Evolutionary conservation across 345 rosid genomes (phyloP).

Genomic region (Gynandropsis gynandra): DNA sequence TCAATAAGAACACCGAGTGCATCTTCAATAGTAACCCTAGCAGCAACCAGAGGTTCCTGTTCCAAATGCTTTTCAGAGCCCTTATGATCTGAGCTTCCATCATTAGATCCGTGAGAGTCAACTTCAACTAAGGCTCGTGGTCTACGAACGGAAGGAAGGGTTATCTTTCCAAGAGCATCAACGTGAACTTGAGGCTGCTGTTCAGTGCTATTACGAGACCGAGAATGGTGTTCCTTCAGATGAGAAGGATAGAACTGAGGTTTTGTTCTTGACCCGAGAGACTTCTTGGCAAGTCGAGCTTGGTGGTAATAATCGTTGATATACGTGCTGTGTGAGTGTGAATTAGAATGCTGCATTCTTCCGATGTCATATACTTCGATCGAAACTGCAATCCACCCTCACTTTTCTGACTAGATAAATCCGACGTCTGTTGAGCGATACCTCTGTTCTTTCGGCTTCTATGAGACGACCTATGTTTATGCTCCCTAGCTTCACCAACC

Average conservation of each 20-base stretch:
- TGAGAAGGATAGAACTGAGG: conserved; percentile 70
- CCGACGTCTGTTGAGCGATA: conserved; percentile 65
- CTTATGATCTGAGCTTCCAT: conserved; percentile 52
- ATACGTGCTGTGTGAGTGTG: conserved; percentile 77
- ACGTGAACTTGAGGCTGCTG: conserved; percentile 46
- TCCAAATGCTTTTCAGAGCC: conserved; percentile 68
- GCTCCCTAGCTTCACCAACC: conserved; percentile 52
- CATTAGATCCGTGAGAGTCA: conserved; percentile 46
- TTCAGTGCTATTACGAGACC: conserved; percentile 62
- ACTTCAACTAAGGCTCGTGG: conserved; percentile 70
- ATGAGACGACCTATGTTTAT: conserved; percentile 60
- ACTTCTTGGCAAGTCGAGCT: conserved; percentile 68
- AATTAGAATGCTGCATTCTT: conserved; percentile 95
- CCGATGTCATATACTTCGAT: conserved; percentile 91
- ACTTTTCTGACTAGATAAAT: conserved; percentile 69
- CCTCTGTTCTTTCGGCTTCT: conserved; percentile 53
- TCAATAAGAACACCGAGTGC: conserved; percentile 63
- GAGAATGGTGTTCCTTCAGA: conserved; percentile 67
- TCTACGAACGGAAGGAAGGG: conserved; percentile 51
- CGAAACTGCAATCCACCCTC: conserved; percentile 66
- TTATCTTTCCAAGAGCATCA: conserved; percentile 58
- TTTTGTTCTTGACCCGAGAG: conserved; percentile 50
- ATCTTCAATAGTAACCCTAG: conserved; percentile 89
- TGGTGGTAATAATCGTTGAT: conserved; percentile 93
- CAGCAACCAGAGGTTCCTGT: conserved; percentile 94